phyloP scores from a whole-genome alignment of 495 filamentous ascomycete species.

The Aspergillus heteromorphus region DNA sequence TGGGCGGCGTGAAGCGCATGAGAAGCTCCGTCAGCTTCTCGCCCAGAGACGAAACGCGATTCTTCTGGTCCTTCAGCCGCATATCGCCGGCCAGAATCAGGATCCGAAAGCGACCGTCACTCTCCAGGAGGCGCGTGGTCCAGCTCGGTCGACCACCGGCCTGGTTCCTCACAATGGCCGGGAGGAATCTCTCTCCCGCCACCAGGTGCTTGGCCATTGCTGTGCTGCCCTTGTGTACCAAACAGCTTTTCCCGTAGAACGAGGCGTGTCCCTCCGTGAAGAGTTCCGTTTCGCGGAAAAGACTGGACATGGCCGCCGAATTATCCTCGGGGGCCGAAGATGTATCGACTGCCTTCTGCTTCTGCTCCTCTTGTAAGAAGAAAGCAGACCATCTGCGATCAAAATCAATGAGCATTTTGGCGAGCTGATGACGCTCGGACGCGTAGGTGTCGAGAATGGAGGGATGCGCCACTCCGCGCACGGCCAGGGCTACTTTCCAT shows the following conservation, averaged over 20 bases:
- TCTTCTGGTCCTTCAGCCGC: conserved; percentile 29
- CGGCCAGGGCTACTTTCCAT: conserved; percentile 72
- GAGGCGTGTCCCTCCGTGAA: conserved; percentile 36
- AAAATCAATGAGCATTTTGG: conserved; percentile 65
- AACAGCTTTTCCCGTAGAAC: conserved; percentile 27
- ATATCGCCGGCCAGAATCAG: conserved; percentile 62
- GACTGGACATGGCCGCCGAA: conserved; percentile 21
- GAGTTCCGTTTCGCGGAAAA: conserved; percentile 20
- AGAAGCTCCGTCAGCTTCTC: conserved; percentile 31
- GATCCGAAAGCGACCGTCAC: conserved; percentile 55
- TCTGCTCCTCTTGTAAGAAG: conserved; percentile 12
- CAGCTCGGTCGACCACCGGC: conserved; percentile 47
- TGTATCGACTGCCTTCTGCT: background rate
- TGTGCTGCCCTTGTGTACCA: conserved; percentile 22
- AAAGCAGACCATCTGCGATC: conserved; percentile 40
- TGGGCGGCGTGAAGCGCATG: conserved; percentile 32
- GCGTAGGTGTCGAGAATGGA: conserved; percentile 66
- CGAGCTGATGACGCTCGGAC: conserved; percentile 62
- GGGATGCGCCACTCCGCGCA: conserved; percentile 50
- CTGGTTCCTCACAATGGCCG: conserved; percentile 50
- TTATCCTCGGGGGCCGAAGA: conserved; percentile 1
- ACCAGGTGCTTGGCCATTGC: conserved; percentile 30
- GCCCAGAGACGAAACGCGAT: conserved; percentile 43
- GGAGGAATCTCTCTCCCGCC: conserved; percentile 48
- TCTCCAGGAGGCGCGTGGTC: conserved; percentile 35